phyloP scores from a whole-genome alignment of 257 asterid species.

The Nicotiana benthamiana region DNA sequence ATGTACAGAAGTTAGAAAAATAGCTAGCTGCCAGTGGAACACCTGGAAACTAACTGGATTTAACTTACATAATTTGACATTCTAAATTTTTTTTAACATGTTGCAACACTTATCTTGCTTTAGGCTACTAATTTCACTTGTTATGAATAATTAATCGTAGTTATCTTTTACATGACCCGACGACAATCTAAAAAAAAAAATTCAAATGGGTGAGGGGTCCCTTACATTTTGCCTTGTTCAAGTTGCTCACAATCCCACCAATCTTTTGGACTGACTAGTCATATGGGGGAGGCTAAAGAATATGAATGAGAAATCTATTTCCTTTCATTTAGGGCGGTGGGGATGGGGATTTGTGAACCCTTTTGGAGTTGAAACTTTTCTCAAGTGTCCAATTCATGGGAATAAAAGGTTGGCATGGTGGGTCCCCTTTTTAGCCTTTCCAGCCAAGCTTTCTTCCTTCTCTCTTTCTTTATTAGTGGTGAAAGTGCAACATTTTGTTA shows the following conservation, averaged over 20 bases:
- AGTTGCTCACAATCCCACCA: slow-evolving; percentile 15
- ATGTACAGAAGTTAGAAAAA: slow-evolving; percentile 10
- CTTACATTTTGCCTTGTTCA: background rate
- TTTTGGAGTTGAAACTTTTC: slow-evolving; percentile 23
- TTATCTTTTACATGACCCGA: too few relatives aligned
- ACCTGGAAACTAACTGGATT: slow-evolving; percentile 31
- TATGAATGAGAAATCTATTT: slow-evolving; percentile 3
- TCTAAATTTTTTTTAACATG: too few relatives aligned
- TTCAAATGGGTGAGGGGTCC: slow-evolving; percentile 6
- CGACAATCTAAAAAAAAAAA: too few relatives aligned
- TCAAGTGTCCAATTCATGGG: slow-evolving; percentile 42
- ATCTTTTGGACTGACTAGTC: slow-evolving; percentile 8
- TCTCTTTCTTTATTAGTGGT: background rate
- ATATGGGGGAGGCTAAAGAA: slow-evolving; percentile 5
- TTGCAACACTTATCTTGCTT: too few relatives aligned
- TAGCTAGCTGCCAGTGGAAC: slow-evolving; percentile 23
- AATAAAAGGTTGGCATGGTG: slow-evolving; percentile 29
- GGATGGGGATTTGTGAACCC: slow-evolving; percentile 10
- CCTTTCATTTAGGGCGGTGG: slow-evolving; percentile 26
- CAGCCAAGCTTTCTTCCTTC: slow-evolving; percentile 39
- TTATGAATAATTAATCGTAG: too few relatives aligned
- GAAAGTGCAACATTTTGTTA: background rate
- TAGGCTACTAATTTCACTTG: too few relatives aligned
- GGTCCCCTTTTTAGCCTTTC: slow-evolving; percentile 44
- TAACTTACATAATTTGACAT: too few relatives aligned